Evolutionary conservation across 1,284 basidiomycete genomes (phyloP).

Genomic region (Tremellales sp.): DNA sequence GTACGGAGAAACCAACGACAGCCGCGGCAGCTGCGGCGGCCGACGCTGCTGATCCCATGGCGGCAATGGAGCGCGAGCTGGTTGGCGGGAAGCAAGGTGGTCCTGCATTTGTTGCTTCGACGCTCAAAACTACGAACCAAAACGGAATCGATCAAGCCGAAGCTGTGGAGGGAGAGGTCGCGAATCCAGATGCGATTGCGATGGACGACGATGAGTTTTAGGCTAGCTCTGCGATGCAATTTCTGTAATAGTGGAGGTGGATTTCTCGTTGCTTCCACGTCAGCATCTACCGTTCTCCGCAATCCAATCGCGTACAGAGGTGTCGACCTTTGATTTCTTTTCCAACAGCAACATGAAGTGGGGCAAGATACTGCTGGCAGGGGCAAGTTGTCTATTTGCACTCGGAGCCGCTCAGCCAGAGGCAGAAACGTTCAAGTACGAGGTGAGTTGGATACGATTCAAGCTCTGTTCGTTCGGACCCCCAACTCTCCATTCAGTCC

Average conservation of each 20-base stretch:
- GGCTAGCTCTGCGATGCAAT: neutral
- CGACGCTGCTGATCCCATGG: constrained; percentile 56
- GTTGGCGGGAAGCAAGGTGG: constrained; percentile 49
- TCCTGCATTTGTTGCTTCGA: constrained; percentile 65
- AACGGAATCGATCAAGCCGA: constrained; percentile 33
- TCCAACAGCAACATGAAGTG: neutral
- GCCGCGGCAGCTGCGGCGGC: constrained; percentile 43
- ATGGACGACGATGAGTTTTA: constrained; percentile 47
- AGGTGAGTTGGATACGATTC: constrained; percentile 55
- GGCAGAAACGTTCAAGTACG: constrained; percentile 57
- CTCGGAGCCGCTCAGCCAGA: constrained; percentile 59
- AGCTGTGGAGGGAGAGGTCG: constrained; percentile 20
- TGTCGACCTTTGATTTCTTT: constrained; percentile 3
- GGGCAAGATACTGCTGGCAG: neutral
- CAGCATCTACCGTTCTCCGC: neutral
- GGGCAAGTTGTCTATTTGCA: constrained; percentile 21
- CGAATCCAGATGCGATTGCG: constrained; percentile 47
- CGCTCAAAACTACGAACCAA: constrained; percentile 27
- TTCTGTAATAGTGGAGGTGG: neutral
- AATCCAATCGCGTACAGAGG: neutral
- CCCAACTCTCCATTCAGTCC: constrained; percentile 56
- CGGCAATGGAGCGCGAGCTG: constrained; percentile 58
- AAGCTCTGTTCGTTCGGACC: constrained; percentile 3
- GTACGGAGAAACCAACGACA: constrained; percentile 38
- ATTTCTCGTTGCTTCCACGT: neutral